Base-by-base conservation (phyloP, 2,329 filamentous ascomycete species). In the Scytalidium sp. region DNA sequence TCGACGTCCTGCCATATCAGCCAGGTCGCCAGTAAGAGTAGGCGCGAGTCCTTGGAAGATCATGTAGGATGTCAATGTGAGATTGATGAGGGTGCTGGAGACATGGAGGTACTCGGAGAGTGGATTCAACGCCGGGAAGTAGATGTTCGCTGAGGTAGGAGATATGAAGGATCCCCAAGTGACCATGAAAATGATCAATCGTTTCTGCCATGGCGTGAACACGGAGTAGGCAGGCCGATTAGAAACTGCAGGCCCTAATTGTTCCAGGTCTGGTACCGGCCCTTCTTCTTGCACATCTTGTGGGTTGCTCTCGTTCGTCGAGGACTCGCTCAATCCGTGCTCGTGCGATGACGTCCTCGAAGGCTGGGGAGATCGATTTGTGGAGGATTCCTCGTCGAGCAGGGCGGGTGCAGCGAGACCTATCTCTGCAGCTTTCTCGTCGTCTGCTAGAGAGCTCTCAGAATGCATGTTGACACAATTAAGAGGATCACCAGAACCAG, bases 1-100 rank as follows among this genome's bases (percentile, higher is more conserved):
- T 3, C 81, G 68, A 29, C 81, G 72, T 82, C 82, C 1, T 76
- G 73, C 11, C 85, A 64, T 19, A 78, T 82, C 67, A 84, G 82
- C 29, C 85, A 75, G 44, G 85, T 74, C 63, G 64, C 61, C 40
- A 62, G 66, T 19, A 58, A 59, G 6, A 63, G 66, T 10, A 66
- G 53, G 25, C 62, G 64, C 19, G 10, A 83, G 63, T 9, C 75
- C 80, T 63, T 82, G 80, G 29, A 83, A 21, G 13, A 47, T 21
- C n/a, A 42, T 41, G 36, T 51, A 54, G 23, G 25, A 11, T 5
- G 40, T 45, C 3, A 47, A 19, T 9, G 43, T 42, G 13, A 51
- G 10, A 41, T 54, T 47, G 11, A 54, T 45, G 65, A 45, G 46
- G 64, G 65, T 47, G 66, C 64, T 19, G 60, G 51, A 19, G 58